Conservation (phyloP, 2,329 filamentous ascomycete species). For the Fragosphaeria purpurea region DNA sequence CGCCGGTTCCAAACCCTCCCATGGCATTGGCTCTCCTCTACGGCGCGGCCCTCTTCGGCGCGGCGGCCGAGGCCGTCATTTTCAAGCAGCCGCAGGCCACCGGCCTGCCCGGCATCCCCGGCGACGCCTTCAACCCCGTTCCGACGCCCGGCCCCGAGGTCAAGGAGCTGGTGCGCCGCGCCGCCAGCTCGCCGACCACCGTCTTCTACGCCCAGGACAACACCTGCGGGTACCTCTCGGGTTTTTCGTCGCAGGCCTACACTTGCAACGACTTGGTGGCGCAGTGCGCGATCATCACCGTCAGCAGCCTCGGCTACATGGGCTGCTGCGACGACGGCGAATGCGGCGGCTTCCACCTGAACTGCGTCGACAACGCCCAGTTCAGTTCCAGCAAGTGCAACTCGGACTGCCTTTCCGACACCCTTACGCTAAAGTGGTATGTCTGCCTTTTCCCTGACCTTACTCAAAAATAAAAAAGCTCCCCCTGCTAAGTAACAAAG, state of each 20-base stretch:
- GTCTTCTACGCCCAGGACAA: slow-evolving; percentile 12
- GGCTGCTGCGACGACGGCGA: slow-evolving; percentile 10
- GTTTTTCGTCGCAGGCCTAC: slow-evolving; percentile 2
- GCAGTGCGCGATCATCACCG: slow-evolving; percentile 8
- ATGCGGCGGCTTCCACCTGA: slow-evolving; percentile 8
- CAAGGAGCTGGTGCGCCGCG: background rate
- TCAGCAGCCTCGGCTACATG: slow-evolving; percentile 6
- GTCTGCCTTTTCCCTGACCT: background rate
- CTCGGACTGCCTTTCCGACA: slow-evolving; percentile 4
- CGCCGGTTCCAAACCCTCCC: background rate
- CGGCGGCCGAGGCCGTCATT: slow-evolving; percentile 5
- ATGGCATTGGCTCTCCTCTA: slow-evolving; percentile 3
- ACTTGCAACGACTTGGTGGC: slow-evolving; percentile 6
- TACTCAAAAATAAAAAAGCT: no score
- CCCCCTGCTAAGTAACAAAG: background rate
- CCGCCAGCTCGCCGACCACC: background rate
- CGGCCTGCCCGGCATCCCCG: background rate
- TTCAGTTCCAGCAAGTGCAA: slow-evolving; percentile 4
- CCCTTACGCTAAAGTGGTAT: slow-evolving; percentile 10
- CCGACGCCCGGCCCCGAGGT: slow-evolving; percentile 6
- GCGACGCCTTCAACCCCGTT: slow-evolving; percentile 3
- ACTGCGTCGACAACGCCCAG: slow-evolving; percentile 7
- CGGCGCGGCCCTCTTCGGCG: slow-evolving; percentile 6
- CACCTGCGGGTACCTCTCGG: slow-evolving; percentile 12
- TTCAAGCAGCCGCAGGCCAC: slow-evolving; percentile 4